Evolutionary conservation across 2,329 filamentous ascomycete genomes (phyloP), one percentile per base, ranked within the genome.

Genomic region (Xylaria sp.): DNA sequence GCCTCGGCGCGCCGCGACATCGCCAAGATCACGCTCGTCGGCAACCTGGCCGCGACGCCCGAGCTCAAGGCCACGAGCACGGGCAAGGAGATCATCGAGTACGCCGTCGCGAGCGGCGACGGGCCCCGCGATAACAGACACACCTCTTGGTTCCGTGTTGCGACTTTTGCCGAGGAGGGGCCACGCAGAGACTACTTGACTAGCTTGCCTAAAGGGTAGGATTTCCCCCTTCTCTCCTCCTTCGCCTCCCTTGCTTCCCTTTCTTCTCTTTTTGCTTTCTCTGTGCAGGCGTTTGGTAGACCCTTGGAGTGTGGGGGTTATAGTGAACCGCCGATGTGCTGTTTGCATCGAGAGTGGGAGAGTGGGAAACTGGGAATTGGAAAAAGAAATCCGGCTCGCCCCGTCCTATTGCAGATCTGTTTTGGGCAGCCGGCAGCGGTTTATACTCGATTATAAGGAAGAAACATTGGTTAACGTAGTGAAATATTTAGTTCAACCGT

Each of bases 61-160:
- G 94, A 97, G 82, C 73, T 93, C 69, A 83, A 85, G 38, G 77
- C 87, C 62, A 92, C 91, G 50, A 84, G 86, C 72, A 89, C 81
- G 55, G 92, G 92, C 61, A 84, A 84, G 67, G 91, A 96, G 67
- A 73, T 96, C 61, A 75, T 98, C 73, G 87, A 85, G 71, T 98
- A 96, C 76, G 80, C 87, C 4, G 81, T 99, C 66, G 94, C 87
- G 54, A 91, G 87, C 72, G 88, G 81, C 76, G 77, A 76, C 63
- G 92, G 92, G 14, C 79, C 82, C 64, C 81, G 79, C 68, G 90
- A 94, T 15, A 90, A 92, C 78, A 83, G 87, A 74, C 84, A 87
- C 75, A 92, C 90, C 31, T 95, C 89, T 82, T 98, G 91, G 91
- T 98, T 96, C 84, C 84, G 84, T 61, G 83, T 98, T 58, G 83